phyloP scores from a whole-genome alignment of 371 early-diverging fungal species.

The Blastocladiella emersonii region DNA sequence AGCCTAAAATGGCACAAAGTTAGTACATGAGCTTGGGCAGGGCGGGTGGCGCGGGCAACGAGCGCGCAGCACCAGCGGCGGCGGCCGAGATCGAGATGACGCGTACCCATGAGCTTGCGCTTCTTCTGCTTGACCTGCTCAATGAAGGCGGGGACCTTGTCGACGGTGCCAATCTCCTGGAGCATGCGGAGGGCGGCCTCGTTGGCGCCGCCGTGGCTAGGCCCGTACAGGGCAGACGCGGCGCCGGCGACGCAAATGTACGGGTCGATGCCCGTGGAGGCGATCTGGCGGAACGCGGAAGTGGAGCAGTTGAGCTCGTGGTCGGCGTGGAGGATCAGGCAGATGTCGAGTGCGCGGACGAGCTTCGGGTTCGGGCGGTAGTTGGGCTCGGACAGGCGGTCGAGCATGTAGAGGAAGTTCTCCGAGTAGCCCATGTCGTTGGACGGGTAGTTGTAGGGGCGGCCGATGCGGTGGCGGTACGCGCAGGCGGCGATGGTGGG shows the following conservation, averaged over 20 bases:
- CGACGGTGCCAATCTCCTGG: conserved; percentile 31
- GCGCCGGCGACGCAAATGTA: conserved; percentile 14
- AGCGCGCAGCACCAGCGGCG: no score
- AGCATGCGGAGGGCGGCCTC: conserved; percentile 44
- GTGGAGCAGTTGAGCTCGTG: conserved; percentile 39
- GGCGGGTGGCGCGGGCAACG: no score
- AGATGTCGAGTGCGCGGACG: conserved; percentile 31
- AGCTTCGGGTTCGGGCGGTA: conserved; percentile 35
- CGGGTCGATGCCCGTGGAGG: conserved; percentile 39
- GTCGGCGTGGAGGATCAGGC: conserved; percentile 38
- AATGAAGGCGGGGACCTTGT: conserved; percentile 31
- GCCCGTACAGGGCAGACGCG: conserved; percentile 24
- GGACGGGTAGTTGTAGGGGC: background rate
- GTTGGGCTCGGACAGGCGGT: conserved; percentile 37
- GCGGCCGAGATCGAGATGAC: no score
- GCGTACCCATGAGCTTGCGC: conserved; percentile 29
- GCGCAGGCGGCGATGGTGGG: conserved; percentile 41
- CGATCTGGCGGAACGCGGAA: conserved; percentile 43
- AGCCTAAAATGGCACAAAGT: conserved; percentile 7
- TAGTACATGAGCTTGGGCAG: no score
- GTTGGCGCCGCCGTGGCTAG: conserved; percentile 40
- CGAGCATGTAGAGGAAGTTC: conserved; percentile 47
- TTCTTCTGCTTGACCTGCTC: conserved; percentile 33
- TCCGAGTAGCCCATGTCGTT: conserved; percentile 9
- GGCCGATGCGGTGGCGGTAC: conserved; percentile 3